Conservation (phyloP, 768 basidiomycete genomes). For the Leccinum pellstonianum region DNA sequence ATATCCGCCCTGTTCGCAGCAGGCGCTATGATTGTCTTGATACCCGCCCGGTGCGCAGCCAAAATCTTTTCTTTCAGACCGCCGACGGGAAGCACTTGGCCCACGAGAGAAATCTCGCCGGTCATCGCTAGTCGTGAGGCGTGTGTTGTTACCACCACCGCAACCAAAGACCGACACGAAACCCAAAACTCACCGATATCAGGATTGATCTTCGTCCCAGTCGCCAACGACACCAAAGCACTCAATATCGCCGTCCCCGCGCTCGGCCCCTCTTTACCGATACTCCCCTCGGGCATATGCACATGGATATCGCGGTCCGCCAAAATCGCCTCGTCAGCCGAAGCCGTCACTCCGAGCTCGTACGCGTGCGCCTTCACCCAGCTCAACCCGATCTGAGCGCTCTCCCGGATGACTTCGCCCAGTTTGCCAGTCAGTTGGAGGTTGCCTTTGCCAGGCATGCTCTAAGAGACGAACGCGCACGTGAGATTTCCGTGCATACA, state of each 20-base stretch:
- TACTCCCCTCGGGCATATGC: slow-evolving; percentile 94
- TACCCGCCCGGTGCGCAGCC: slow-evolving; percentile 94
- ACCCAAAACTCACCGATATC: slow-evolving; percentile 70
- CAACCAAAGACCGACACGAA: background rate
- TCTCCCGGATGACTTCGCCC: slow-evolving; percentile 96
- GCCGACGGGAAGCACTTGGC: slow-evolving; percentile 94
- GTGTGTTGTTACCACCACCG: background rate
- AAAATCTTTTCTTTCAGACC: slow-evolving; percentile 96
- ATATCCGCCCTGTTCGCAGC: slow-evolving; percentile 91
- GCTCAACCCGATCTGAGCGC: slow-evolving; percentile 89
- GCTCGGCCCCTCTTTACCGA: slow-evolving; percentile 94
- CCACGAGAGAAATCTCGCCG: slow-evolving; percentile 94
- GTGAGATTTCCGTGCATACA: background rate
- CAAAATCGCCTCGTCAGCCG: slow-evolving; percentile 72
- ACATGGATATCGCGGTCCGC: slow-evolving; percentile 89
- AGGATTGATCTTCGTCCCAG: slow-evolving; percentile 75
- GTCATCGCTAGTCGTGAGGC: slow-evolving; percentile 81
- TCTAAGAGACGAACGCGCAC: slow-evolving; percentile 41
- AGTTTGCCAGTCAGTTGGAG: slow-evolving; percentile 95
- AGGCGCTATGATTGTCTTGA: slow-evolving; percentile 87
- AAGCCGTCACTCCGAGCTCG: slow-evolving; percentile 80
- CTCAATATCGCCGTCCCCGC: slow-evolving; percentile 93
- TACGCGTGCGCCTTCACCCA: slow-evolving; percentile 92
- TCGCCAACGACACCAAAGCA: slow-evolving; percentile 91
- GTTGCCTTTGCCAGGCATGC: slow-evolving; percentile 94